Base-by-base conservation (phyloP, 2,329 filamentous ascomycete species). In the Claviceps citrina region DNA sequence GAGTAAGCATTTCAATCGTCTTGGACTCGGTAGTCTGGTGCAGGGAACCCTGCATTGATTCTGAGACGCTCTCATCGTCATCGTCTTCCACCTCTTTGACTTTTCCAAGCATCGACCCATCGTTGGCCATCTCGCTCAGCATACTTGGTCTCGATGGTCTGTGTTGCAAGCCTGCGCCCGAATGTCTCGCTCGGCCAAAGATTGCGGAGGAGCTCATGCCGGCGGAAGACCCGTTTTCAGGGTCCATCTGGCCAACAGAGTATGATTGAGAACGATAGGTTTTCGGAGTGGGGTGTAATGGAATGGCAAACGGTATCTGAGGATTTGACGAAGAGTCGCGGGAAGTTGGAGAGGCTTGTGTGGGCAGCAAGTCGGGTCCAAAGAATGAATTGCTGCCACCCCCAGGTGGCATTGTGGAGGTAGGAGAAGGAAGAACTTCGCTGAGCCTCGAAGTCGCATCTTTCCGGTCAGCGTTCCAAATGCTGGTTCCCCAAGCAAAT, bases 261-360 rank as follows among this genome's bases (percentile, higher is more conserved):
- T 96, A 96, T 4, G 91, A 96, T 59, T 95, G 85, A 5, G 91
- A 98, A 32, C 91, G 79, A 51, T 93, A 91, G 1, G 84, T 86
- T 60, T 96, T 96, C 2, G 84, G 84, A 0, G 84, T 91, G 1
- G 89, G 86, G 46, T 93, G 84, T 16, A 93, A 68, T 4, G 86
- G 86, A 48, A 93, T 93, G 6, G 83, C 73, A 52, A 93, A 93
- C 1, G 85, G 84, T 40, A 93, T 82, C 46, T 89, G 76, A 49
- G 68, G 60, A 45, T 72, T 78, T 31, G 65, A 64, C 26, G 58
- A 69, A 49, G 58, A 69, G 49, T 71, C 72, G 54, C 67, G 67
- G 35, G 64, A 67, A 41, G 59, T 65, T 35, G 66, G 66, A 27
- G 71, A 70, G 0, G 67, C 64, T 49, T 74, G 70, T 12, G 64